Base-by-base conservation (phyloP, 495 filamentous ascomycete genomes). In the Amniculicola lignicola region DNA sequence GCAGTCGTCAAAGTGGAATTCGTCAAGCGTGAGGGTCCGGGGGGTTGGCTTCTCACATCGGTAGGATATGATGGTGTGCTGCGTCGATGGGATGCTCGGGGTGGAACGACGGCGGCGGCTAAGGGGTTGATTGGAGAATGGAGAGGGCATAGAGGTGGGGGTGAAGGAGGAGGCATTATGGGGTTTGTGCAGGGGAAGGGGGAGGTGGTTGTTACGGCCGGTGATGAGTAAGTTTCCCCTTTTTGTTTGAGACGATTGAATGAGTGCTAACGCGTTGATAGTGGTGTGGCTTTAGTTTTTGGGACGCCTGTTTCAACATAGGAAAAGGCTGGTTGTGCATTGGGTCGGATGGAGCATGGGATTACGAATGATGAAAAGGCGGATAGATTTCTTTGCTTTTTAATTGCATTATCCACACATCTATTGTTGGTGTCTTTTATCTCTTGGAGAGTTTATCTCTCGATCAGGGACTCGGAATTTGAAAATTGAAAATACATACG, bases 1-100 rank as follows among this genome's bases (percentile, higher is more conserved):
- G 81, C 86, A 12, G 88, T 97, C 11, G 91, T 97, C 47, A 90
- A 93, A 72, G 84, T 96, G 7, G 91, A 95, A 54, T 99, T 96
- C 70, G 77, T 91, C 19, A 67, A 66, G 25, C 50, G 21, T 14
- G 36, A 33, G 15, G 44, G 45, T 5, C n/a, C 51, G 15, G 54
- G 44, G 3, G 58, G 48, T 2, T 64, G 61, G 57, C 35, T 66
- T 19, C 44, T 68, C 14, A 68, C 56, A 12, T 61, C 43, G 2
- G 46, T 24, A 14, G 66, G 66, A n/a, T 59, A 66, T 45, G 66
- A 68, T 50, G 66, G 66, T 19, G 66, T 68, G 23, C 14, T 68
- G 3, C 51, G 61, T 51, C 42, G 59, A 31, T 68, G 66, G 66
- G 63, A 68, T 62, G 51, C 63, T 24, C 54, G 59, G 52, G 57